Evolutionary conservation across 306 rosid genomes (phyloP).

Genomic region (Acmispon strigosus): DNA sequence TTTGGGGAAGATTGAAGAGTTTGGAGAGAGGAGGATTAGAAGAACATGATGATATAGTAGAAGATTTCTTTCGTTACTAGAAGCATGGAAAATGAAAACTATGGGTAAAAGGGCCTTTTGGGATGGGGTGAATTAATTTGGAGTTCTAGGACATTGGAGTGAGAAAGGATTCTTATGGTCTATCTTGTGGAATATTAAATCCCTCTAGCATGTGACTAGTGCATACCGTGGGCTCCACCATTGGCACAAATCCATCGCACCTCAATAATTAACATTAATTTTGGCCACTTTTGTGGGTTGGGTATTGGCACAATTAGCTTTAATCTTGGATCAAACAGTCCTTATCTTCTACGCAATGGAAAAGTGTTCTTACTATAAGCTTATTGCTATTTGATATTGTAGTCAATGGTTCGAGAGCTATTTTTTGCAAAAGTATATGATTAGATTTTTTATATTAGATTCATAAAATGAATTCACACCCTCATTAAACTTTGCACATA

Average conservation of each 20-base stretch:
- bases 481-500: too few relatives aligned
- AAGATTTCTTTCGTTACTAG: slow-evolving; percentile 28
- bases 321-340: not conserved
- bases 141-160: not conserved
- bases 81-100: slow-evolving; percentile 30
- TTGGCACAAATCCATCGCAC: not conserved
- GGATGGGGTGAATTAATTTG: not conserved
- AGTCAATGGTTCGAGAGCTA: too few relatives aligned
- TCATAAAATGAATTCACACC: too few relatives aligned
- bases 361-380: too few relatives aligned
- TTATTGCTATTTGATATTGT: too few relatives aligned
- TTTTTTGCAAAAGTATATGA: too few relatives aligned
- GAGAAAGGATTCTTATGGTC: not conserved
- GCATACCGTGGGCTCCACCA: slow-evolving; percentile 13
- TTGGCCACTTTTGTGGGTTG: slow-evolving; percentile 3
- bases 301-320: not conserved
- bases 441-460: too few relatives aligned
- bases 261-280: slow-evolving; percentile 11
- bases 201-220: slow-evolving; percentile 23
- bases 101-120: slow-evolving; percentile 10
- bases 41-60: not conserved
- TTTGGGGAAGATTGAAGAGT: not conserved
- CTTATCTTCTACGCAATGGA: not conserved
- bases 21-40: not conserved
- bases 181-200: slow-evolving; percentile 10